Evolutionary conservation across 202 grass and related monocot species (phyloP).

Genomic region (Sporobolus alterniflorus): DNA sequence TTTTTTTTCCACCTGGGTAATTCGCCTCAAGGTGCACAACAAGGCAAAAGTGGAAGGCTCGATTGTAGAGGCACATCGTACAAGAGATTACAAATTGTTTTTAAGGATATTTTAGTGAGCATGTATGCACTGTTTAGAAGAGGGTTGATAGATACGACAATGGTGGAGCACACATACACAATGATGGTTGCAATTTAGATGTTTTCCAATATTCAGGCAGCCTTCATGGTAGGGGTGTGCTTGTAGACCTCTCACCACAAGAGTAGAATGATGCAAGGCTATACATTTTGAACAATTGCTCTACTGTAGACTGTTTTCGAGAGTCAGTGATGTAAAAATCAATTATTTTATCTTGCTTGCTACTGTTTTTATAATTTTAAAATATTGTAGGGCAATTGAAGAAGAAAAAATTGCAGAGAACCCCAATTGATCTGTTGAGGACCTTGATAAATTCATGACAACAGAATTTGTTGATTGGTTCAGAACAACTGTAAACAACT

Average conservation of each 20-base stretch:
- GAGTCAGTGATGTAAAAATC: slow-evolving; percentile 6
- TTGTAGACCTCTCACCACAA: background rate
- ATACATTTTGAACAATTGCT: slow-evolving; percentile 25
- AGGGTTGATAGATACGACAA: background rate
- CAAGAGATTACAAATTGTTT: slow-evolving; percentile 39
- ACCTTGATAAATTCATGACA: slow-evolving; percentile 9
- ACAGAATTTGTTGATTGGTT: slow-evolving; percentile 32
- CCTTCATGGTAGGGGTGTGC: slow-evolving; percentile 14
- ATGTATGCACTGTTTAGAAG: slow-evolving; percentile 18
- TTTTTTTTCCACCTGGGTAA: slow-evolving; percentile 6
- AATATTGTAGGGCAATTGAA: background rate
- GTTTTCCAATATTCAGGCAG: slow-evolving; percentile 13
- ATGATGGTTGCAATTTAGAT: slow-evolving; percentile 26
- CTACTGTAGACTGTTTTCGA: background rate
- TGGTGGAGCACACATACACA: background rate
- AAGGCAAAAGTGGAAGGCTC: slow-evolving; percentile 35
- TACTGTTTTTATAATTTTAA: background rate
- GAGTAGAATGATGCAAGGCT: slow-evolving; percentile 14
- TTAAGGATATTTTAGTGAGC: slow-evolving; percentile 26
- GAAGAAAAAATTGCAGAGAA: background rate
- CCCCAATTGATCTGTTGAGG: background rate
- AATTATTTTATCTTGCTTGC: background rate
- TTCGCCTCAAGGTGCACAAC: slow-evolving; percentile 13
- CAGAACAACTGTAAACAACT: slow-evolving; percentile 10
- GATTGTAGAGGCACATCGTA: slow-evolving; percentile 29